Percentiles rank a stretch among this genome's conserved stretches.
phyloP scores from a whole-genome alignment of 2,329 filamentous ascomycete species.

The Colletotrichum chlorophyti region DNA sequence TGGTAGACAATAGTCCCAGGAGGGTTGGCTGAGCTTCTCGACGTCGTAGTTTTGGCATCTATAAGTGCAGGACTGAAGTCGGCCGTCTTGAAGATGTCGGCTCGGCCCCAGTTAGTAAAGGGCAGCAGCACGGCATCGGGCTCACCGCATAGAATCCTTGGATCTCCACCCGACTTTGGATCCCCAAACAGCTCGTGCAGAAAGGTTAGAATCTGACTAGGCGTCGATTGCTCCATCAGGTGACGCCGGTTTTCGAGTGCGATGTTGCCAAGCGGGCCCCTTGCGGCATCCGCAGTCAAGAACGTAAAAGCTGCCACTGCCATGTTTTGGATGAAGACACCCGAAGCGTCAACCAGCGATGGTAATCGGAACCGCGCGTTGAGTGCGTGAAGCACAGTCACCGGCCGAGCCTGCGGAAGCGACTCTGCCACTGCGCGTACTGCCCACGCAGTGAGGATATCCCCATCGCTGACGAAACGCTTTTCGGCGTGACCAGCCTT shows the following conservation, averaged over 20 bases:
- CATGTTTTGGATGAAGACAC: background rate
- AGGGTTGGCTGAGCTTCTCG: background rate
- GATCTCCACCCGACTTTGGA: background rate
- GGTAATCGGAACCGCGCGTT: background rate
- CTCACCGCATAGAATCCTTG: background rate
- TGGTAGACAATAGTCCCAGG: background rate
- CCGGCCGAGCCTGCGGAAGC: conserved; percentile 9
- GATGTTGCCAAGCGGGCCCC: background rate
- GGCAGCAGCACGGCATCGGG: background rate
- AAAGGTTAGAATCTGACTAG: background rate
- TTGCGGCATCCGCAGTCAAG: background rate
- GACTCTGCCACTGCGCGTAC: conserved; percentile 28
- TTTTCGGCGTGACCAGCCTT: conserved; percentile 10
- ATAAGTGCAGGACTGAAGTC: conserved; percentile 3
- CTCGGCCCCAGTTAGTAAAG: conserved; percentile 31
- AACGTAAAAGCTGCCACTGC: conserved; percentile 1
- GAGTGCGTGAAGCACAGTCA: conserved; percentile 30
- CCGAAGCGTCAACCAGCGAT: background rate
- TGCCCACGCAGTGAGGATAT: conserved; percentile 50
- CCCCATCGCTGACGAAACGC: conserved; percentile 52
- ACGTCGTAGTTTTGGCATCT: background rate
- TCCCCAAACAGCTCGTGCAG: background rate
- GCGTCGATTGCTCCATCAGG: background rate
- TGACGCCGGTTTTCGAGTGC: background rate
- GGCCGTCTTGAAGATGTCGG: conserved; percentile 24